Percentiles rank a stretch among this genome's conserved stretches.
Evolutionary conservation across 257 asterid genomes (phyloP).

Genomic region (Verbascum thapsus): DNA sequence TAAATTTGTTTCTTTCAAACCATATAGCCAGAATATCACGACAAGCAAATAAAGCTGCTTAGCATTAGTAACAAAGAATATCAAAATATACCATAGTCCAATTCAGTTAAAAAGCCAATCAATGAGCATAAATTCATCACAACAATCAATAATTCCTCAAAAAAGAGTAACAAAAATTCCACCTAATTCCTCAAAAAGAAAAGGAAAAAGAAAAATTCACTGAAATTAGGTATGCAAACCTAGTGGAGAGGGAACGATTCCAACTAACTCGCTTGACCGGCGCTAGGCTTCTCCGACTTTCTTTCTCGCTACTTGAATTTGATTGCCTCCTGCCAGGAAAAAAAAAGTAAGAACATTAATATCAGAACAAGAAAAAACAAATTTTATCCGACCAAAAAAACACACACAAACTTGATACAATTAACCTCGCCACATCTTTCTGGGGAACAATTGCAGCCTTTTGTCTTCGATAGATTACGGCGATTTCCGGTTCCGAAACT

Average conservation of each 20-base stretch:
- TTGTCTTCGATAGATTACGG: conserved; percentile 49
- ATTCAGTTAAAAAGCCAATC: not conserved
- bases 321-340: conserved; percentile 56
- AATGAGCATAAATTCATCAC: not conserved
- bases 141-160: conserved; percentile 5
- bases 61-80: no score
- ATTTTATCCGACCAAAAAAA: not conserved
- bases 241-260: conserved; percentile 87
- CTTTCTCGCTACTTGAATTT: conserved; percentile 48
- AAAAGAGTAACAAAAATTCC: not conserved
- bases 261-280: conserved; percentile 69
- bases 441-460: conserved; percentile 34
- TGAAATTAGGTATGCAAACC: conserved; percentile 53
- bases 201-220: not conserved
- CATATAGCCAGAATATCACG: not conserved
- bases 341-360: conserved; percentile 16
- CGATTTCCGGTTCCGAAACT: conserved; percentile 47
- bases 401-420: conserved; percentile 2
- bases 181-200: not conserved
- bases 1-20: not conserved
- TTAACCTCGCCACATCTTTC: conserved; percentile 43
- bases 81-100: no score
- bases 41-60: no score
- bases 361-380: not conserved
- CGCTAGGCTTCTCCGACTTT: conserved; percentile 45